Percentiles rank a stretch among this genome's conserved stretches.
phyloP scores from a whole-genome alignment of 768 basidiomycete genomes.

The Cystobasidiopsis lactophilus region DNA sequence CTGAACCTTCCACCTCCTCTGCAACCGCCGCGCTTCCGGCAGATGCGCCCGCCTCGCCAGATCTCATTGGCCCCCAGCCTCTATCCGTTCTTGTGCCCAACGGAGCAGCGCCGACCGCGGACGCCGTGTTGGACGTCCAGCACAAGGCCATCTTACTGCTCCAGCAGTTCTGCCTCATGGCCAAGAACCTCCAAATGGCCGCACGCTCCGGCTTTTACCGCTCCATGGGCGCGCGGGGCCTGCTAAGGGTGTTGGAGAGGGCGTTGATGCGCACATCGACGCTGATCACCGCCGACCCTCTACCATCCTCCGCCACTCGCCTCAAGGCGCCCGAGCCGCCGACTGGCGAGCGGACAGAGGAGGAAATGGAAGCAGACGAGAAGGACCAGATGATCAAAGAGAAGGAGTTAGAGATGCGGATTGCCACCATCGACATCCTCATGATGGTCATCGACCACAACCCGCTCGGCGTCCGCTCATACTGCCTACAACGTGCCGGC shows the following conservation, averaged over 20 bases:
- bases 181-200: constrained; percentile 82
- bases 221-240: constrained; percentile 61
- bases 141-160: constrained; percentile 66
- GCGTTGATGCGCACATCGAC: constrained; percentile 39
- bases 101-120: not conserved
- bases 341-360: not conserved
- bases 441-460: constrained; percentile 75
- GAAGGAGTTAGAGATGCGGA: constrained; percentile 38
- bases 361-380: constrained; percentile 29
- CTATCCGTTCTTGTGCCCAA: too few relatives aligned
- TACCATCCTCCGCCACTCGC: too few relatives aligned
- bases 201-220: constrained; percentile 69
- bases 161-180: constrained; percentile 83
- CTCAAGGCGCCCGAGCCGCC: not conserved
- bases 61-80: constrained; percentile 5
- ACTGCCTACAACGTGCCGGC: constrained; percentile 33
- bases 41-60: not conserved
- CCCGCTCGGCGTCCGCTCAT: constrained; percentile 57
- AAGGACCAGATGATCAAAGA: too few relatives aligned
- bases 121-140: constrained; percentile 16
- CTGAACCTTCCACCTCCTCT: too few relatives aligned
- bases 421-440: constrained; percentile 66
- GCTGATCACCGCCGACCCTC: not conserved
- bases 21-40: too few relatives aligned
- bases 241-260: constrained; percentile 82